Evolutionary conservation across 768 basidiomycete species (phyloP), one percentile per base, ranked within the genome.

Genomic region (Saitozyma podzolica): DNA sequence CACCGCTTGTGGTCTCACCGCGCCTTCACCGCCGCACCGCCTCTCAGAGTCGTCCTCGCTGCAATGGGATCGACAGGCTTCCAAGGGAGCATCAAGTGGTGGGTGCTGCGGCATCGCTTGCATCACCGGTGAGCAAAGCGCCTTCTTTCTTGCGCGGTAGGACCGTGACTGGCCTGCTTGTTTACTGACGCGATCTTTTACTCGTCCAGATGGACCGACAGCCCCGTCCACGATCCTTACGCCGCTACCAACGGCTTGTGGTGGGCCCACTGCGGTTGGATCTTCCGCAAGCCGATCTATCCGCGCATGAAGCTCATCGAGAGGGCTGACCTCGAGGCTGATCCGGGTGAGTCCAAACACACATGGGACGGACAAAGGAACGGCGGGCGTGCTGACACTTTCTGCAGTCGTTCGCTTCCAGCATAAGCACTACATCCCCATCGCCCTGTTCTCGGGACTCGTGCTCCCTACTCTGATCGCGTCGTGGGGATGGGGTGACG

Each of bases 11-110:
- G n/a, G n/a, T n/a, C n/a, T n/a, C n/a, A n/a, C n/a, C n/a, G n/a
- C n/a, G 83, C 88, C 1, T 90, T 89, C 76, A 83, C 83, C 17
- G 89, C 89, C 6, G 80, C 80, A 0, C 60, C 84, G 16, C 81
- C 81, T 11, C 84, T 89, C 47, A 83, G 89, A 10, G 67, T 86
- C 7, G 77, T 84, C 19, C 79, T 91, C 40, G 87, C 89, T 17
- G 78, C 84, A 37, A 79, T 90, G 74, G 89, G 90, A 0, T 85
- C 87, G 5, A 84, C 87, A 52, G 89, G 86, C 0, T 88, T 90
- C 67, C 89, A 91, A 72, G 90, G 89, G 3, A 89, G 87, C 49
- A 88, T 90, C 71, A 89, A 89, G 86, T 88, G 87, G 82, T 88
- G 54, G n/a, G n/a, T n/a, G n/a, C n/a, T n/a, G n/a, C n/a, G n/a